Evolutionary conservation across 148 eudicot species (phyloP), one percentile per base, ranked within the genome.

Genomic region (Simmondsia chinensis): DNA sequence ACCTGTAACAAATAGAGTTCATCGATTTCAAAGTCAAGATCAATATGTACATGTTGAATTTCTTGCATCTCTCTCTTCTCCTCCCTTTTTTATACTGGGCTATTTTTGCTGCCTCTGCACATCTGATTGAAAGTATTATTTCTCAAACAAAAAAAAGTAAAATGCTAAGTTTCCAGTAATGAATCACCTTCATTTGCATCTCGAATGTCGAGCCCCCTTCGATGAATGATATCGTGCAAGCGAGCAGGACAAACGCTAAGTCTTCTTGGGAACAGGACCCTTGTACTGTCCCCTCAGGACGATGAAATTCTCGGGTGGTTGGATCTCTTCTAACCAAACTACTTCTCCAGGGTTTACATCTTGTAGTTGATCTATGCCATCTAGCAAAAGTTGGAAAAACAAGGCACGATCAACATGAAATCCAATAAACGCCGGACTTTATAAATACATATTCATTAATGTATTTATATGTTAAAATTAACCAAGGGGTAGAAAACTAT

Each of bases 251-350:
- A 44, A 30, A 55, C 38, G 12, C 54, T 59, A 64, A 16, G 70
- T 12, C 33, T 60, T 73, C 60, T 60, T 73, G 15, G 57, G 50
- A 9, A 64, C 29, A 5, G 78, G 78, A 33, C 74, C 78, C 48
- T 63, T 68, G 45, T 67, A 63, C 17, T 71, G 53, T 20, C 70
- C 74, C 18, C 70, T 51, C 9, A 68, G 48, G 28, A 68, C 70
- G 50, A 64, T 48, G 48, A 68, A 73, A 60, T 51, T 68, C 12
- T 73, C 78, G 10, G 73, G 74, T 34, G 70, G 74, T 48, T 31
- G 73, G 33, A 55, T 59, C 56, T 73, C 70, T 60, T 71, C 71
- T 43, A 68, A 52, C 78, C 74, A 73, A 35, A 67, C 42, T 52
- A 73, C 36, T 41, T 60, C 68, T 7, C 38, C 41, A 10, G 45